A percentile compares a stretch with the other conserved stretches of the same genome.
Conservation (phyloP, 805 yeast genomes). For the Suhomyces sp. region DNA sequence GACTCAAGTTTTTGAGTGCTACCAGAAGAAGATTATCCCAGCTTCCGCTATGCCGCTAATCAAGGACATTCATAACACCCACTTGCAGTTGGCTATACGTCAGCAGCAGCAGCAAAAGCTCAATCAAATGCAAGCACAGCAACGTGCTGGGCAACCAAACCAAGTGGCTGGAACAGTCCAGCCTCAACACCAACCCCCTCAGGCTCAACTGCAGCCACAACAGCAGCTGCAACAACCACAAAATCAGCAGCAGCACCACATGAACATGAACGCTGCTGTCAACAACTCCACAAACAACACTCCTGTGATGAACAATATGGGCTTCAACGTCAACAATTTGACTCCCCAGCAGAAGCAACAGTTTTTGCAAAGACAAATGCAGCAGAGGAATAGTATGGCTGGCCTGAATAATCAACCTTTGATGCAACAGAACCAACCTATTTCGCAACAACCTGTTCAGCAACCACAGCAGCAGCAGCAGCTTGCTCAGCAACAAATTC, state of each 20-base stretch:
- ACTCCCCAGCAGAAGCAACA: conserved; percentile 40
- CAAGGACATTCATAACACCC: conserved; percentile 65
- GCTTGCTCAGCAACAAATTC: conserved; percentile 14
- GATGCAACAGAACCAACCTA: conserved; percentile 18
- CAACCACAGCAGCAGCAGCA: conserved; percentile 18
- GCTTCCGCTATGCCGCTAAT: conserved; percentile 56
- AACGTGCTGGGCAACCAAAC: conserved; percentile 7
- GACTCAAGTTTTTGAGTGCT: conserved; percentile 68
- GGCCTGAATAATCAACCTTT: conserved; percentile 16
- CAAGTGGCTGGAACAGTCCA: conserved; percentile 4
- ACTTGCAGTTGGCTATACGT: conserved; percentile 54
- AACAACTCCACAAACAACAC: conserved; percentile 10
- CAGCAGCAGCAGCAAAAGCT: conserved; percentile 46
- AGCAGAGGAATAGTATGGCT: conserved; percentile 17
- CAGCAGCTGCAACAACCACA: conserved; percentile 9
- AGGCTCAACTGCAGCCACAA: conserved; percentile 14
- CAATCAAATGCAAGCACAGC: conserved; percentile 21
- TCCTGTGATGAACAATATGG: conserved; percentile 14
- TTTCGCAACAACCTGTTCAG: conserved; percentile 15
- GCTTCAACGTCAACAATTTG: conserved; percentile 22
- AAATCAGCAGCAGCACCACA: conserved; percentile 11
- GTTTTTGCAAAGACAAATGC: conserved; percentile 35
- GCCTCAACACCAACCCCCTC: conserved; percentile 9
- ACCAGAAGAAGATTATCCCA: conserved; percentile 57
- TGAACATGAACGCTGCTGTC: conserved; percentile 5